These are phyloP conservation scores for Eucalyptus grandis DNA, from an alignment of 345 rosid genomes.

Conservation along the genomic window DNA sequence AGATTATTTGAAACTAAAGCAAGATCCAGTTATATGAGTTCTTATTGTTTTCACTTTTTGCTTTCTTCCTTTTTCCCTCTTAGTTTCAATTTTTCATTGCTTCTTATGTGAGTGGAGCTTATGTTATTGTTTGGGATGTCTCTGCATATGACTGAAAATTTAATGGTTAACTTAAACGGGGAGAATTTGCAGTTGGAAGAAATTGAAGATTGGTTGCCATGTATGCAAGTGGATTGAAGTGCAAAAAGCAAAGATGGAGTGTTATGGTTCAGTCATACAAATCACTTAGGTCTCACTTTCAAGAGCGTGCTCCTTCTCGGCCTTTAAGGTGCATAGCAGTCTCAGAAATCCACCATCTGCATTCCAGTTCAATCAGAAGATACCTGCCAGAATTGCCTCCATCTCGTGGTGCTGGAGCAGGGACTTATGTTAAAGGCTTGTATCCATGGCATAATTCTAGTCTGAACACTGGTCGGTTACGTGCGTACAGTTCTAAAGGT, in stretches of 20 bases:
- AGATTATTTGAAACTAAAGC: background rate
- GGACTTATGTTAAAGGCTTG: conserved; percentile 1
- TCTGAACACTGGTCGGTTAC: conserved; percentile 22
- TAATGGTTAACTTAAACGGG: background rate
- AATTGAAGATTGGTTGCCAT: conserved; percentile 21
- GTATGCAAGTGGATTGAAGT: conserved; percentile 53
- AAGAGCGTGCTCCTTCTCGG: conserved; percentile 13
- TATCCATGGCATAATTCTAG: background rate
- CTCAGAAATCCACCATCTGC: conserved; percentile 2
- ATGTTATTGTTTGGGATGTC: background rate
- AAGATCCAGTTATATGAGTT: background rate
- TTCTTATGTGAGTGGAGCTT: background rate
- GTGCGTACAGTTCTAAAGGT: conserved; percentile 69
- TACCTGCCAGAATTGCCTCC: conserved; percentile 12
- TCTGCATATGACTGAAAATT: background rate
- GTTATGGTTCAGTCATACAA: conserved; percentile 35
- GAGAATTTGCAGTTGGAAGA: background rate
- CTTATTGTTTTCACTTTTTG: background rate
- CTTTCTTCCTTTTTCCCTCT: background rate
- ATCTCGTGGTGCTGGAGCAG: conserved; percentile 1
- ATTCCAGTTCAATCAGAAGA: conserved; percentile 19
- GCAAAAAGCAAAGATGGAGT: conserved; percentile 53
- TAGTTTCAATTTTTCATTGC: background rate
- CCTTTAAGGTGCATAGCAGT: conserved; percentile 8
- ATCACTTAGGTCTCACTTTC: conserved; percentile 17